Evolutionary conservation across 1,139 yeast species (phyloP).

Genomic region (Yamadazyma siamensis): DNA sequence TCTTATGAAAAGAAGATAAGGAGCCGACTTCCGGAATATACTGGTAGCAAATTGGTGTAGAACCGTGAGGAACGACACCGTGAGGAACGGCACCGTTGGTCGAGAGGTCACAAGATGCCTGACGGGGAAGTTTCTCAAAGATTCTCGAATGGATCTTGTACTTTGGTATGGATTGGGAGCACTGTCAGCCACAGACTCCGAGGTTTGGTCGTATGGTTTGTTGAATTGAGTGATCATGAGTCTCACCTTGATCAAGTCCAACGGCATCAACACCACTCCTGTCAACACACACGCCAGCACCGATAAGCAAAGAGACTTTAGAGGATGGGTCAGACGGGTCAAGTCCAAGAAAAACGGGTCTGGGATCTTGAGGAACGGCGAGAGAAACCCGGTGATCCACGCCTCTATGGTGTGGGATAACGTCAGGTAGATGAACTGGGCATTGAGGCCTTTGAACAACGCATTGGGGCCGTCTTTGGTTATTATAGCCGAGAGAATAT

Average conservation of each 20-base stretch:
- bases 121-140: conserved; percentile 33
- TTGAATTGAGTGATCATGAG: conserved; percentile 61
- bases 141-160: conserved; percentile 38
- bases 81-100: conserved; percentile 62
- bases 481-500: conserved; percentile 65
- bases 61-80: conserved; percentile 50
- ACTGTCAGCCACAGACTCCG: conserved; percentile 4
- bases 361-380: conserved; percentile 82
- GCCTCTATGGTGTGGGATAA: conserved; percentile 78
- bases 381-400: conserved; percentile 85
- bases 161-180: conserved; percentile 10
- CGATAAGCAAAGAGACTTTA: conserved; percentile 62
- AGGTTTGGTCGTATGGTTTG: conserved; percentile 14
- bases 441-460: conserved; percentile 81
- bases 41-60: conserved; percentile 63
- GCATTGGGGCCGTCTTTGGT: conserved; percentile 83
- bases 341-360: conserved; percentile 87
- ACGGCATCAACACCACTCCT: conserved; percentile 74
- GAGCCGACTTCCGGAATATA: conserved; percentile 66
- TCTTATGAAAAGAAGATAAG: conserved; percentile 62
- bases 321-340: conserved; percentile 76
- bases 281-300: conserved; percentile 72
- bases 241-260: conserved; percentile 76
- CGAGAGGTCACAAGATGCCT: conserved; percentile 44
- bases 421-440: conserved; percentile 76